Conservation (phyloP, 805 yeast genomes). For the Pichia deserticola region DNA sequence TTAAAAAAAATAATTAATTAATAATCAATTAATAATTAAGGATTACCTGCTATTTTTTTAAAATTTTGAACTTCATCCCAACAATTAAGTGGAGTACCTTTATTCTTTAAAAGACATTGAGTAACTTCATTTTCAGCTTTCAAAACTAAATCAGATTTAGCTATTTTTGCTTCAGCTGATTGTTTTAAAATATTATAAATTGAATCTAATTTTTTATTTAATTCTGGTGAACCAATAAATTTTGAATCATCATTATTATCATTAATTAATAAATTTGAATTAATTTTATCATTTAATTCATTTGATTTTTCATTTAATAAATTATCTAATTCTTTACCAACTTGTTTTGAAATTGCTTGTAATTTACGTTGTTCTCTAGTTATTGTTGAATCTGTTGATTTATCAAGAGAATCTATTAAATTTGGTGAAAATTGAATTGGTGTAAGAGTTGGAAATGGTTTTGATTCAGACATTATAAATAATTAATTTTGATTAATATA, state of each 20-base stretch:
- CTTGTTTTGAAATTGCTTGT: constrained; percentile 58
- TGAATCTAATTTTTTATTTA: constrained; percentile 28
- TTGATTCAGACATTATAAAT: constrained; percentile 7
- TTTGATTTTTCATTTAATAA: not conserved
- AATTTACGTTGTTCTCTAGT: constrained; percentile 63
- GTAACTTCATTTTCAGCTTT: constrained; percentile 44
- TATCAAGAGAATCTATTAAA: constrained; percentile 78
- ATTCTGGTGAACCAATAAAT: constrained; percentile 15
- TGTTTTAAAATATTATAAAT: constrained; percentile 29
- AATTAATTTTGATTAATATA: no score
- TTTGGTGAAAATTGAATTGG: constrained; percentile 55
- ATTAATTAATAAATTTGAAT: not conserved
- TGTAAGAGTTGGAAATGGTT: constrained; percentile 9
- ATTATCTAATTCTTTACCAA: constrained; percentile 46
- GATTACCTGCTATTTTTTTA: constrained; percentile 41
- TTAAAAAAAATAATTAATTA: not conserved
- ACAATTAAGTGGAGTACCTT: constrained; percentile 66
- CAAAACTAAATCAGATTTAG: constrained; percentile 33
- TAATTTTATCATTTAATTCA: not conserved
- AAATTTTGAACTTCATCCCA: constrained; percentile 74
- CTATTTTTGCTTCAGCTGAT: constrained; percentile 25
- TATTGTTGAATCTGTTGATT: constrained; percentile 50
- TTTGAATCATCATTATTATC: constrained; percentile 24
- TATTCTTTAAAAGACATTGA: constrained; percentile 54
- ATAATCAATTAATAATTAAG: not conserved